phyloP scores from a whole-genome alignment of 495 filamentous ascomycete genomes.

The Amorphotheca resinae region DNA sequence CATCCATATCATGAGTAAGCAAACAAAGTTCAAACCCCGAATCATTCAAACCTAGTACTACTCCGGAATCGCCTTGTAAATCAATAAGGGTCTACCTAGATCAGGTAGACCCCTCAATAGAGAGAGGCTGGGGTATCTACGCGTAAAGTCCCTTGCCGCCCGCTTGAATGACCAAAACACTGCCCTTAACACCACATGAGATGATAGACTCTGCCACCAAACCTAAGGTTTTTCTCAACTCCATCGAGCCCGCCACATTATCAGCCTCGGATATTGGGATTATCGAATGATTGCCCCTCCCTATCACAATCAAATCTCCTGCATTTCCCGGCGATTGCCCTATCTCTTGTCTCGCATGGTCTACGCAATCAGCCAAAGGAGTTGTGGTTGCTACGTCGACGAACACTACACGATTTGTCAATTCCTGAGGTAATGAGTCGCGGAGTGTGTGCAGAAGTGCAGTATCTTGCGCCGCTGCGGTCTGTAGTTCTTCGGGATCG shows the following conservation, averaged over 20 bases:
- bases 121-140: neutral
- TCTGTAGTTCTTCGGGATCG: constrained; percentile 20
- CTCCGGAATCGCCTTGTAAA: no score
- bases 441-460: constrained; percentile 50
- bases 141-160: constrained; percentile 21
- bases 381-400: constrained; percentile 16
- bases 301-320: constrained; percentile 69
- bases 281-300: constrained; percentile 31
- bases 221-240: constrained; percentile 53
- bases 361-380: constrained; percentile 20
- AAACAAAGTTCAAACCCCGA: no score
- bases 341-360: constrained; percentile 45
- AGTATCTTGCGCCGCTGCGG: constrained; percentile 36
- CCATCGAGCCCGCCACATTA: constrained; percentile 11
- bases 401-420: constrained; percentile 52
- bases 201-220: constrained; percentile 51
- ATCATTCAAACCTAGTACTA: no score
- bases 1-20: no score
- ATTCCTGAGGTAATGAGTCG: constrained; percentile 45
- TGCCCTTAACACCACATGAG: constrained; percentile 48
- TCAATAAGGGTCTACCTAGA: no score
- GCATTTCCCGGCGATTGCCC: constrained; percentile 51
- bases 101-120: neutral
- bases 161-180: constrained; percentile 70
- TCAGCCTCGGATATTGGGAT: neutral